Evolutionary conservation across 352 stramenopile genomes (phyloP).

Genomic region (Plasmopara halstedii): DNA sequence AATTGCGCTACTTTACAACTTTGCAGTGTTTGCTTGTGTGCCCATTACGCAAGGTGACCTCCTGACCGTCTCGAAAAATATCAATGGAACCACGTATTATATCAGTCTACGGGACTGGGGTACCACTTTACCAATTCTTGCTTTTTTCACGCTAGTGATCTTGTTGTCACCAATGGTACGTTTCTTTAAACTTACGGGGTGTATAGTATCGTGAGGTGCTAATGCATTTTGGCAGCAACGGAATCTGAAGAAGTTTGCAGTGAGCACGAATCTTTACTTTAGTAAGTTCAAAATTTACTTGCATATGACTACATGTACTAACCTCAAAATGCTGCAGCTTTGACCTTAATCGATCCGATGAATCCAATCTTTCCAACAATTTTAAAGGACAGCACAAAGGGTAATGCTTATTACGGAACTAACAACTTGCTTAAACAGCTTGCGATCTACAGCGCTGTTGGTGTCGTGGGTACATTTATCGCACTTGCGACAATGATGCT

Average conservation of each 20-base stretch:
- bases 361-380: constrained; percentile 49
- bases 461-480: constrained; percentile 59
- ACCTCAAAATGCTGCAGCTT: constrained; percentile 16
- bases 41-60: constrained; percentile 41
- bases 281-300: constrained; percentile 26
- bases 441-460: constrained; percentile 57
- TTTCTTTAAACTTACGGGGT: background rate
- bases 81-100: constrained; percentile 48
- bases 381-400: constrained; percentile 41
- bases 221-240: constrained; percentile 20
- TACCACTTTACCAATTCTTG: constrained; percentile 45
- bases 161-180: constrained; percentile 49
- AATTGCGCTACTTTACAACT: constrained; percentile 70
- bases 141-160: constrained; percentile 59
- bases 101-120: constrained; percentile 59
- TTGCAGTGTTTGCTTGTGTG: constrained; percentile 48
- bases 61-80: constrained; percentile 35
- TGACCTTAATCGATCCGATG: constrained; percentile 62
- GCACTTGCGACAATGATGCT: constrained; percentile 48
- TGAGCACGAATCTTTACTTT: constrained; percentile 75
- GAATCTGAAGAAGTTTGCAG: constrained; percentile 73
- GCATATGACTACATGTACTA: background rate
- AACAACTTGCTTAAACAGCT: constrained; percentile 58
- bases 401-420: constrained; percentile 37
- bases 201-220: background rate